phyloP scores from a whole-genome alignment of 306 rosid species.

The Prunus persica region DNA sequence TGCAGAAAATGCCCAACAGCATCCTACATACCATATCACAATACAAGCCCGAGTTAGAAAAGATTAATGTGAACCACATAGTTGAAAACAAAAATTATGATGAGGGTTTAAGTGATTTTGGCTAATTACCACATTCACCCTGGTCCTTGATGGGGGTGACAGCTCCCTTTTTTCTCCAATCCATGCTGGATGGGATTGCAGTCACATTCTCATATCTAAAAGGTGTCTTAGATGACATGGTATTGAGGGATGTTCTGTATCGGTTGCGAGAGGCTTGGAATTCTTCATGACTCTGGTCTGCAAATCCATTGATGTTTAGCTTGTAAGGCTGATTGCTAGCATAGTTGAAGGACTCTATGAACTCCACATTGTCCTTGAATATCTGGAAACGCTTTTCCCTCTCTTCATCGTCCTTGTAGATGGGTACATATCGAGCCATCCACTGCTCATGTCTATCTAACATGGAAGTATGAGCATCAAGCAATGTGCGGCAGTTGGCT shows the following conservation, averaged over 20 bases:
- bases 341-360: conserved; percentile 33
- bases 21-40: conserved; percentile 9
- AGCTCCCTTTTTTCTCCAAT: conserved; percentile 38
- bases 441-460: conserved; percentile 22
- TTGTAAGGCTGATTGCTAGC: conserved; percentile 32
- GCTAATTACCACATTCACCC: conserved; percentile 30
- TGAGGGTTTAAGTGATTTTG: not conserved
- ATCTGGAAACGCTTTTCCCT: conserved; percentile 29
- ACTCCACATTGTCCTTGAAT: conserved; percentile 30
- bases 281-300: conserved; percentile 43
- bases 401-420: conserved; percentile 21
- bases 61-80: conserved; percentile 24
- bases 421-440: conserved; percentile 21
- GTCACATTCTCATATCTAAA: conserved; percentile 17
- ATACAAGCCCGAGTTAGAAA: not conserved
- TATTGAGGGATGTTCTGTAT: not conserved
- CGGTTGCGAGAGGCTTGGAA: conserved; percentile 33
- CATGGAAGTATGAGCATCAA: conserved; percentile 16
- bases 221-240: not conserved
- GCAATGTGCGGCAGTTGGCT: conserved; percentile 23
- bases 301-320: conserved; percentile 30
- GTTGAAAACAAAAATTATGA: not conserved
- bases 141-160: conserved; percentile 35
- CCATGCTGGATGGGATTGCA: conserved; percentile 17
- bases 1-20: conserved; percentile 41